A percentile compares a stretch with the other conserved stretches of the same genome.
Conservation (phyloP, 2,329 filamentous ascomycete genomes). For the Colletotrichum sp. region DNA sequence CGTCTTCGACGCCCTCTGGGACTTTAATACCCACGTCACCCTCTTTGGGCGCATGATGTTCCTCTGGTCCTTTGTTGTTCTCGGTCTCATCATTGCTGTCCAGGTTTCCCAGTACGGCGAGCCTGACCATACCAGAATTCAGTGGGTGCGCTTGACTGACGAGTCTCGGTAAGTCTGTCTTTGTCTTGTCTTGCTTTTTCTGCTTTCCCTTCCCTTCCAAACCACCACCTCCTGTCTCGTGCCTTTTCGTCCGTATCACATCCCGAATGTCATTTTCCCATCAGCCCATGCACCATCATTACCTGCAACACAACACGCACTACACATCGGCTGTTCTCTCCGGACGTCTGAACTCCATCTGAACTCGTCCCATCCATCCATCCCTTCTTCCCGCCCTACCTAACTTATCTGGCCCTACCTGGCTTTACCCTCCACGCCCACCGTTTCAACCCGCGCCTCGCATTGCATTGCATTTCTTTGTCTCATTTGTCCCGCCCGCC, state of each 20-base stretch:
- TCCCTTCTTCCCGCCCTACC: background rate
- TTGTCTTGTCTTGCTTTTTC: background rate
- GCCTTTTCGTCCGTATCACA: background rate
- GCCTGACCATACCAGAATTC: conserved; percentile 9
- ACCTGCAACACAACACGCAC: background rate
- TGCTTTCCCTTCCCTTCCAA: background rate
- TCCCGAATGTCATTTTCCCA: background rate
- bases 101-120: conserved; percentile 23
- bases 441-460: conserved; percentile 10
- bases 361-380: background rate
- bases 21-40: conserved; percentile 16
- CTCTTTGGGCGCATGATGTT: conserved; percentile 23
- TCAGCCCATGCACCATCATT: background rate
- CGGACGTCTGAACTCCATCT: conserved; percentile 5
- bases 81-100: conserved; percentile 24
- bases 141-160: conserved; percentile 22
- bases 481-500: background rate
- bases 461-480: conserved; percentile 12
- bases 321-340: background rate
- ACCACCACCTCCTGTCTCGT: background rate
- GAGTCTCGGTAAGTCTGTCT: conserved; percentile 18
- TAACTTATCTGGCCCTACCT: background rate
- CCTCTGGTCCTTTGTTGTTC: conserved; percentile 21
- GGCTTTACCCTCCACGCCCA: background rate
- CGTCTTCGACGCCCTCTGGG: conserved; percentile 7